These are phyloP conservation scores for Metschnikowia vanudenii DNA, from an alignment of 805 yeast species.

Conservation along the genomic window DNA sequence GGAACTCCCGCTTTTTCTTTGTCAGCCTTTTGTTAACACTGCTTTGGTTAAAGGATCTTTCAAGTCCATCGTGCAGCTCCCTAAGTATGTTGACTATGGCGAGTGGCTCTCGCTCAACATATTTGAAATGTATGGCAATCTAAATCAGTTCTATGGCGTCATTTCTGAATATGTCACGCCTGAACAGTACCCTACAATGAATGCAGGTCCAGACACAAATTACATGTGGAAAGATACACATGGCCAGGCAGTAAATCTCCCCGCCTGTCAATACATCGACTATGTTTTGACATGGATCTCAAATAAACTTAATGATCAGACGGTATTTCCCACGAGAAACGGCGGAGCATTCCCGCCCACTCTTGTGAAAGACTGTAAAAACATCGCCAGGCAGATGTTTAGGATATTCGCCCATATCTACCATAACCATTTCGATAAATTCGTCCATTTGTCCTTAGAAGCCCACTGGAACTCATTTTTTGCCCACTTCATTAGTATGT, in stretches of 20 bases:
- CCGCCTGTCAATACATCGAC: slow-evolving; percentile 92
- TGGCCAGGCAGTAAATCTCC: slow-evolving; percentile 78
- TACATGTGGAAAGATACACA: slow-evolving; percentile 83
- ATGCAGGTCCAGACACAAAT: slow-evolving; percentile 89
- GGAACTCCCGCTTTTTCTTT: slow-evolving; percentile 63
- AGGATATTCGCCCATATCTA: slow-evolving; percentile 94
- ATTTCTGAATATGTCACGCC: slow-evolving; percentile 89
- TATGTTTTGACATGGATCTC: slow-evolving; percentile 88
- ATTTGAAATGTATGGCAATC: slow-evolving; percentile 82
- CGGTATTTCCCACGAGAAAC: slow-evolving; percentile 85
- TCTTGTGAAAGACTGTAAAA: slow-evolving; percentile 77
- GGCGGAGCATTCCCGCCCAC: slow-evolving; percentile 89
- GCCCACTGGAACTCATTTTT: slow-evolving; percentile 98
- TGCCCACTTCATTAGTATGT: slow-evolving; percentile 87
- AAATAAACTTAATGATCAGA: slow-evolving; percentile 83
- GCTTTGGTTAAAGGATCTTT: slow-evolving; percentile 96
- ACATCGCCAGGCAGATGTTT: slow-evolving; percentile 88
- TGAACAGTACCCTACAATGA: slow-evolving; percentile 88
- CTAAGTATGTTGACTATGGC: slow-evolving; percentile 89
- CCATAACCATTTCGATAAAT: slow-evolving; percentile 90
- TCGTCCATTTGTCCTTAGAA: slow-evolving; percentile 87
- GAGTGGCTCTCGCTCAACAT: slow-evolving; percentile 96
- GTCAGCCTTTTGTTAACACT: slow-evolving; percentile 91
- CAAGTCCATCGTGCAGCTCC: slow-evolving; percentile 91
- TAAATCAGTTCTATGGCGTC: slow-evolving; percentile 88